A percentile compares a stretch with the other conserved stretches of the same genome.
Conservation (phyloP, 192 early-diverging fungal species). For the Anaeromyces robustus region DNA sequence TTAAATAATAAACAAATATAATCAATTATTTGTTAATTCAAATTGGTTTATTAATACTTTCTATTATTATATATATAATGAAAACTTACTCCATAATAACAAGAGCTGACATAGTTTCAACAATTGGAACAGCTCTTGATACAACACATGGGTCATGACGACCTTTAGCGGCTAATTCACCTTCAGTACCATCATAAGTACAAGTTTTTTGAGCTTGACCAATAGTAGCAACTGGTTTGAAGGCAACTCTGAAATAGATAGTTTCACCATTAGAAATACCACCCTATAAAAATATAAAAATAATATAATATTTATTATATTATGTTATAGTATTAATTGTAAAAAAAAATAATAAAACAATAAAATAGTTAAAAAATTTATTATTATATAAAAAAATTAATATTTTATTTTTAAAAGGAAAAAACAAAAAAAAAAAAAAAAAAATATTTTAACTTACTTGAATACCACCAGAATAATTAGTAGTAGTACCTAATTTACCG, state of each 20-base stretch:
- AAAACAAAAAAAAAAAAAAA: not conserved
- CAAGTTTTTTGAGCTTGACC: conserved; percentile 77
- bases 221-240: conserved; percentile 95
- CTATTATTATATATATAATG: too few species aligned
- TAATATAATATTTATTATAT: too few species aligned
- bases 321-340: not conserved
- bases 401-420: too few species aligned
- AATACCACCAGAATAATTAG: conserved; percentile 92
- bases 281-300: conserved; percentile 24
- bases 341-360: conserved; percentile 5
- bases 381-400: too few species aligned
- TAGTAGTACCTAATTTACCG: conserved; percentile 60
- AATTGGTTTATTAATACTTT: too few species aligned
- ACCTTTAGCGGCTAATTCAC: conserved; percentile 76
- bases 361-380: too few species aligned
- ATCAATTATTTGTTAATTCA: too few species aligned
- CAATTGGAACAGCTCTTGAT: conserved; percentile 90
- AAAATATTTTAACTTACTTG: conserved; percentile 26
- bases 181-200: conserved; percentile 64
- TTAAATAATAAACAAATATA: too few species aligned
- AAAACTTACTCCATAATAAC: conserved; percentile 73
- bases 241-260: conserved; percentile 94
- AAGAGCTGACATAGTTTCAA: conserved; percentile 89
- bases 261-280: conserved; percentile 93
- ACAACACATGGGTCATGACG: conserved; percentile 96